A percentile compares a stretch with the other conserved stretches of the same genome.
These are phyloP conservation scores for Naganishia randhawae DNA, from an alignment of 768 basidiomycete species.

Conservation along the genomic window DNA sequence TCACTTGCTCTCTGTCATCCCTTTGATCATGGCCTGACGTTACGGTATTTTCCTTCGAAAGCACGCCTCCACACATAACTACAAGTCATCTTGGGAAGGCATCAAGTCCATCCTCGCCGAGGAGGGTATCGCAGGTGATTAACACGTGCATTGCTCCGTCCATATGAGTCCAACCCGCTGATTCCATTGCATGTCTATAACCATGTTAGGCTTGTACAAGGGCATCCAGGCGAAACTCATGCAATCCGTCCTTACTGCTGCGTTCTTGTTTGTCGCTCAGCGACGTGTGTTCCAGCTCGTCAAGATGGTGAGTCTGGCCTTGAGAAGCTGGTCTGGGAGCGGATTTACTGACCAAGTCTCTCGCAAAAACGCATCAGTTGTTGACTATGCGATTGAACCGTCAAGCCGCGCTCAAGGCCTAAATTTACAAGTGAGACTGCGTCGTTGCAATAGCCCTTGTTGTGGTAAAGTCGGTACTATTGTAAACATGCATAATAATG, in stretches of 20 bases:
- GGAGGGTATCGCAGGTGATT: conserved; percentile 57
- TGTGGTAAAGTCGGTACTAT: neutral
- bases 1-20: neutral
- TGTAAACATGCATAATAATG: neutral
- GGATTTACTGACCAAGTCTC: neutral
- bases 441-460: neutral
- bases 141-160: too few relatives aligned
- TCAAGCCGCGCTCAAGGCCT: conserved; percentile 14
- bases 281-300: conserved; percentile 57
- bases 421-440: neutral
- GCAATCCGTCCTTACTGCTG: conserved; percentile 88
- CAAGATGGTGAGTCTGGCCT: conserved; percentile 37
- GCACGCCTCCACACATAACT: conserved; percentile 64
- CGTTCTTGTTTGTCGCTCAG: conserved; percentile 87
- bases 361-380: neutral
- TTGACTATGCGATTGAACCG: neutral
- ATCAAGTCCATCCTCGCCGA: conserved; percentile 70
- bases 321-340: neutral
- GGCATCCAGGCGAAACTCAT: conserved; percentile 82
- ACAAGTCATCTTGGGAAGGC: conserved; percentile 72
- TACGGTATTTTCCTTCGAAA: conserved; percentile 41
- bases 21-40: neutral
- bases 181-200: too few relatives aligned
- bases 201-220: conserved; percentile 66
- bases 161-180: neutral